A percentile compares a stretch with the other conserved stretches of the same genome.
Evolutionary conservation across 2,329 filamentous ascomycete species (phyloP).

Genomic region (Huntiella omanensis): DNA sequence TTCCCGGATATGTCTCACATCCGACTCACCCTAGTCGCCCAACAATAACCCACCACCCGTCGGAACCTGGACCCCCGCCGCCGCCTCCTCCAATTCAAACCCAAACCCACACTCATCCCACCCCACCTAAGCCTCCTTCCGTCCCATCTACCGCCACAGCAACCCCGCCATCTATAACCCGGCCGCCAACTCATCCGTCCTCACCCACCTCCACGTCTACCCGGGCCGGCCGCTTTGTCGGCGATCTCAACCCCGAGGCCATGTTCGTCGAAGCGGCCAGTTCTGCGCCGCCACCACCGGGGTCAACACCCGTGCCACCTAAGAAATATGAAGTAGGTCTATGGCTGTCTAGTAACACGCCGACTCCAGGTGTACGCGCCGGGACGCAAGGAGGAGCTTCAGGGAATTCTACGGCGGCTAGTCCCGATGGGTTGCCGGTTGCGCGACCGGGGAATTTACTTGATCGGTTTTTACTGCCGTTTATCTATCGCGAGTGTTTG

Average conservation of each 20-base stretch:
- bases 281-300: slow-evolving; percentile 17
- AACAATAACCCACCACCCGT: neutral
- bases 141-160: slow-evolving; percentile 11
- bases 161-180: neutral
- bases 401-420: neutral
- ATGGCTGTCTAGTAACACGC: slow-evolving; percentile 24
- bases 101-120: slow-evolving; percentile 1
- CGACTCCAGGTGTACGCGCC: neutral
- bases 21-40: neutral
- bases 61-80: neutral
- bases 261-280: slow-evolving; percentile 38
- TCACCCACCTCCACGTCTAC: neutral
- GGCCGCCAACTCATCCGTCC: neutral
- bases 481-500: slow-evolving; percentile 27
- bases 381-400: too few relatives aligned
- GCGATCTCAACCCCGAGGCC: slow-evolving; percentile 40
- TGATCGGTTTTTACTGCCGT: slow-evolving; percentile 23
- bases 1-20: neutral
- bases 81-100: slow-evolving; percentile 4
- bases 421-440: neutral
- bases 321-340: slow-evolving; percentile 34
- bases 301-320: slow-evolving; percentile 16
- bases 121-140: slow-evolving; percentile 11
- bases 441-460: slow-evolving; percentile 15
- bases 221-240: slow-evolving; percentile 30